Conservation (phyloP, 2,329 filamentous ascomycete species). For the Monilinia laxa region DNA sequence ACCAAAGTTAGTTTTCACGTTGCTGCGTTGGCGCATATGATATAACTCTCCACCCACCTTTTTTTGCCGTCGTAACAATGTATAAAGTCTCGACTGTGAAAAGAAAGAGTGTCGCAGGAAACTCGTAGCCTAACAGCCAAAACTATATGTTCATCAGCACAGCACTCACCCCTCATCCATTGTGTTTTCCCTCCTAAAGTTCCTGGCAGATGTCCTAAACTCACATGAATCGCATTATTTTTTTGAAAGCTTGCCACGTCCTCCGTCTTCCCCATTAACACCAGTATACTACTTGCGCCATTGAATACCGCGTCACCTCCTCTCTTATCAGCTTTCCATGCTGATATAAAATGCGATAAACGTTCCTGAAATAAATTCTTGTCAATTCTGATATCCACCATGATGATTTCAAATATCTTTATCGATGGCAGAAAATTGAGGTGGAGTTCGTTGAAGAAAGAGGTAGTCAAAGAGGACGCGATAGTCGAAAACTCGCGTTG, state of each 20-base stretch:
- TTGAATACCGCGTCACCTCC: slow-evolving; percentile 80
- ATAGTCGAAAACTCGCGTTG: slow-evolving; percentile 31
- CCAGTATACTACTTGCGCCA: slow-evolving; percentile 80
- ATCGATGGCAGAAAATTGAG: slow-evolving; percentile 34
- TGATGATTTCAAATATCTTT: slow-evolving; percentile 28
- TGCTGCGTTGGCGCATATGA: slow-evolving; percentile 28
- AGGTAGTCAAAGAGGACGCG: slow-evolving; percentile 29
- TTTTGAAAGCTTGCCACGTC: slow-evolving; percentile 87
- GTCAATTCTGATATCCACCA: slow-evolving; percentile 90
- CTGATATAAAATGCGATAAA: slow-evolving; percentile 77
- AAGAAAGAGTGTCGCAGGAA: slow-evolving; percentile 91
- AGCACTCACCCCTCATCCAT: slow-evolving; percentile 16
- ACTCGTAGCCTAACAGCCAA: slow-evolving; percentile 98
- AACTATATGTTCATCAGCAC: slow-evolving; percentile 58
- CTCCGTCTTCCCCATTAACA: slow-evolving; percentile 94
- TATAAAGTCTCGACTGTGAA: slow-evolving; percentile 86
- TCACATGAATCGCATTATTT: slow-evolving; percentile 92
- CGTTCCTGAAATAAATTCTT: slow-evolving; percentile 91
- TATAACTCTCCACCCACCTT: slow-evolving; percentile 58
- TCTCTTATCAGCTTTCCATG: slow-evolving; percentile 97
- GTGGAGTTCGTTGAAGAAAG: slow-evolving; percentile 22
- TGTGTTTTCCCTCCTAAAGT: background rate
- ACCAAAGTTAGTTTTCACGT: slow-evolving; percentile 39
- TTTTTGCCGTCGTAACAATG: slow-evolving; percentile 94
- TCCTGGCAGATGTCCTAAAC: slow-evolving; percentile 41